Base-by-base conservation (phyloP, 225 moss, liverwort and hornwort species). In the Pseudisothecium myosuroides region DNA sequence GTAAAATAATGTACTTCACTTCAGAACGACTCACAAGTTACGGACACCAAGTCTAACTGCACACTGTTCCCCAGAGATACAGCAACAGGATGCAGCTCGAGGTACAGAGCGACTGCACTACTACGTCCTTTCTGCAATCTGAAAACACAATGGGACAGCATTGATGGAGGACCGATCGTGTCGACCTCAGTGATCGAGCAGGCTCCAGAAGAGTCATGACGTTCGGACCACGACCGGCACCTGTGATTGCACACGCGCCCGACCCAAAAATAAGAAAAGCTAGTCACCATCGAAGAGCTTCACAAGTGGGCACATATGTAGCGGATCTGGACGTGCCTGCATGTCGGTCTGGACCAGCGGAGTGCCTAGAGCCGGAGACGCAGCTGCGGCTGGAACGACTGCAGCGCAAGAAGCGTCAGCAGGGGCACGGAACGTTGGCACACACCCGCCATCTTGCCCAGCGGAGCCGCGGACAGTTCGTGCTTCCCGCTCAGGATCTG, bases 401-500 rank as follows among this genome's bases (percentile, higher is more conserved):
- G 84, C 75, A 85, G 74, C 47, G 60, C 73, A 47, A 85, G 60
- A 45, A 85, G 85, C 49, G 75, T 55, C 85, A 85, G 75, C 75
- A 85, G 6, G 22, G 85, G 49, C 37, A 75, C 10, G 37, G 37
- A 61, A 36, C 66, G 83, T 54, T 92, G 94, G 52, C 94, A 89
- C 79, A 90, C 5, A 29, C 86, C 55, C 9, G 88, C 23, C 41
- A 79, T 63, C 52, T 78, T 72, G 55, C 83, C 69, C 65, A 82
- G 26, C 26, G 90, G 85, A 58, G 89, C 90, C 4, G 39, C 83
- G 28, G 76, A 19, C 23, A 93, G 86, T 59, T 34, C 60, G 39
- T 91, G 91, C 17, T 34, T n/a, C 18, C 91, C 91, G 52, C 24
- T 84, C 75, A 91, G 84, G 81, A 87, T 88, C 83, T 86, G 36